phyloP scores from a whole-genome alignment of 441 rosid species.

The Breynia disticha region DNA sequence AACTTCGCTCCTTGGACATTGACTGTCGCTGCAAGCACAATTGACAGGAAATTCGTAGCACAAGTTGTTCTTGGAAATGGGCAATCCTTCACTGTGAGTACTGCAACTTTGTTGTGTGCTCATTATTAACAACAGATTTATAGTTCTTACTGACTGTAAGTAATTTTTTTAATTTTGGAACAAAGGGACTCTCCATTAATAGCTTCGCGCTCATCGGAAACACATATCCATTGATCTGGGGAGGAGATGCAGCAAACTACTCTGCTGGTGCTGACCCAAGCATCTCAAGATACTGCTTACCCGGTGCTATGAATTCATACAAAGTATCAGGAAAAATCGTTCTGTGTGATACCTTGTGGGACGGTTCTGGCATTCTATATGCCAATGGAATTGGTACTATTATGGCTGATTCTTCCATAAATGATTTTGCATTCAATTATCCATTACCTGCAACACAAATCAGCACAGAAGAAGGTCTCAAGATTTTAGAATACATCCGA shows the following conservation, averaged over 20 bases:
- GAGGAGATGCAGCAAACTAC: slow-evolving; percentile 41
- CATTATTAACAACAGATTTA: not conserved
- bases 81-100: slow-evolving; percentile 41
- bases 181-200: slow-evolving; percentile 38
- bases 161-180: not conserved
- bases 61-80: slow-evolving; percentile 51
- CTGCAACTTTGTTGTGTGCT: too few relatives aligned
- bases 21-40: slow-evolving; percentile 79
- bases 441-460: slow-evolving; percentile 41
- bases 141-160: not conserved
- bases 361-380: slow-evolving; percentile 11
- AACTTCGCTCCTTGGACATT: slow-evolving; percentile 70
- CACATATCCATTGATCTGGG: slow-evolving; percentile 31
- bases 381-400: slow-evolving; percentile 27
- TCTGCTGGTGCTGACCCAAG: slow-evolving; percentile 20
- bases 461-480: slow-evolving; percentile 36
- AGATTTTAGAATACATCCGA: slow-evolving; percentile 47
- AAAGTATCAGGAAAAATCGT: slow-evolving; percentile 50
- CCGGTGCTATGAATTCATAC: slow-evolving; percentile 24
- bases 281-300: slow-evolving; percentile 19
- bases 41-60: slow-evolving; percentile 66
- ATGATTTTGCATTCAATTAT: slow-evolving; percentile 26
- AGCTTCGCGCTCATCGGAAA: slow-evolving; percentile 26
- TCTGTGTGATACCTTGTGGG: slow-evolving; percentile 32
- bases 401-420: slow-evolving; percentile 15